Base-by-base conservation (phyloP, 2,329 filamentous ascomycete species). In the Sclerotinia trifoliorum region DNA sequence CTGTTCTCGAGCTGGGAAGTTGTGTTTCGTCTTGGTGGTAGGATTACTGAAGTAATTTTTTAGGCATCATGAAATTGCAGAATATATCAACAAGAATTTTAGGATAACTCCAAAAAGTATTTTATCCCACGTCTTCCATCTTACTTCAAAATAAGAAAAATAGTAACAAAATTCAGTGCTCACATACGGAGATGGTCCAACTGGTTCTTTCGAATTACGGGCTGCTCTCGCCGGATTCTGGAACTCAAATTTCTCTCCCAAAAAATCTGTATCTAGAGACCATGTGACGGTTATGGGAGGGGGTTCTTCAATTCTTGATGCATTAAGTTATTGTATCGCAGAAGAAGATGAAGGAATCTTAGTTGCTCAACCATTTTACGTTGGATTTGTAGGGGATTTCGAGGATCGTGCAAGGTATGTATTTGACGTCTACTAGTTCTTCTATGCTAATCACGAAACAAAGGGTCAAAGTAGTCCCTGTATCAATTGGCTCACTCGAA, bases 331-430 rank as follows among this genome's bases (percentile, higher is more conserved):
- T 67, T 77, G 76, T 11, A 70, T 85, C 1, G 79, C 78, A 13
- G 80, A 81, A 54, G 74, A 76, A 1, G 79, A 78, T 0, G 81
- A 85, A 42, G 82, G 78, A 0, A 79, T 85, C 26, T 71, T 85
- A 19, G 74, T 83, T 6, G 79, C 76, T 32, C 75, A 79, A n/a
- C 83, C 83, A 0, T 77, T 80, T 8, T 85, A 85, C 65, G 79
- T 80, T 17, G 78, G 81, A 17, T 85, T 85, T 65, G 76, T 80
- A 21, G 74, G 79, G 1, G 83, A 85, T 71, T 73, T 81, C 3
- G 71, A 78, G 66, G 74, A 79, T 24, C 74, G 81, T 2, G 61
- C 70, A 52, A 54, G 46, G 69, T 70, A 3, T 39, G 67, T 55
- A 19, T 52, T 24, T 26, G 39, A 15, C 39, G 15, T 29, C 21